These are phyloP conservation scores for Xylariales sp. DNA, from an alignment of 2,329 filamentous ascomycete species.

Conservation along the genomic window DNA sequence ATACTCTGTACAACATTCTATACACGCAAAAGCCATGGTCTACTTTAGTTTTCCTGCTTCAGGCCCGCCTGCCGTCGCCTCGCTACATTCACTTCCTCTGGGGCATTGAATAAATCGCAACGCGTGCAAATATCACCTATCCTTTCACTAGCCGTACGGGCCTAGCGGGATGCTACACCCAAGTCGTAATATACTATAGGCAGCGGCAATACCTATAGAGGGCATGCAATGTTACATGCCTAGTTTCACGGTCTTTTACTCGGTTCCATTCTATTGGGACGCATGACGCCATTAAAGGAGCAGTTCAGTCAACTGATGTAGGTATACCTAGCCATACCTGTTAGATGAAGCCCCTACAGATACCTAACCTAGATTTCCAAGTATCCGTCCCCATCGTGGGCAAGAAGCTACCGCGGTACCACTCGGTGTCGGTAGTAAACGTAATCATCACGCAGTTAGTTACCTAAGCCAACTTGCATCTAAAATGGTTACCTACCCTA, in stretches of 20 bases:
- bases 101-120: not conserved
- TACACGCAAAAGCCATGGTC: not conserved
- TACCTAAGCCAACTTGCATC: no score
- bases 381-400: no score
- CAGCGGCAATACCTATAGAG: not conserved
- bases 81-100: not conserved
- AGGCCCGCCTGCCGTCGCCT: not conserved
- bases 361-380: no score
- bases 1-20: no score
- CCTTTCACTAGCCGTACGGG: not conserved
- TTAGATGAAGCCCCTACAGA: no score
- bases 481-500: no score
- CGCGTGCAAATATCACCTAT: not conserved
- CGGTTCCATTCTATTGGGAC: conserved; percentile 11
- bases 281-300: not conserved
- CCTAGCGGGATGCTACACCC: not conserved
- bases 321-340: no score
- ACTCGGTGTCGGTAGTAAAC: no score
- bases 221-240: conserved; percentile 9
- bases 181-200: not conserved
- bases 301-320: no score
- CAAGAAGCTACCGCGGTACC: no score
- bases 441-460: no score
- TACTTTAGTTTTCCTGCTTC: not conserved
- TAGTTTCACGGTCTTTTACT: not conserved